Percentiles rank a stretch among this genome's conserved stretches.
Evolutionary conservation across 75 land plant genomes (phyloP).

Genomic region (Larix kaempferi): DNA sequence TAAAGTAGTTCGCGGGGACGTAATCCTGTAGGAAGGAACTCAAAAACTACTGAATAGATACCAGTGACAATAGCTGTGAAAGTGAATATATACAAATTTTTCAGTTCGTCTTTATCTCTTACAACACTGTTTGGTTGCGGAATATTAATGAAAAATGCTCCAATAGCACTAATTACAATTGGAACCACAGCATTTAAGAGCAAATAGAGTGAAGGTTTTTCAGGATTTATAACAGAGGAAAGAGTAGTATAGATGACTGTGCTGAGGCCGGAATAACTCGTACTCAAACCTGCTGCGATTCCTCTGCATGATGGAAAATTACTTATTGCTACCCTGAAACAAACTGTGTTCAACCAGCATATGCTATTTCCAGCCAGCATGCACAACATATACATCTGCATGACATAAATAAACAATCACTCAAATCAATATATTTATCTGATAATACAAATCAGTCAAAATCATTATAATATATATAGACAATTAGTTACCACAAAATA

Average conservation of each 20-base stretch:
- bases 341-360: slow-evolving; percentile 72
- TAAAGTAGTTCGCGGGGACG: slow-evolving; percentile 13
- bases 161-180: slow-evolving; percentile 26
- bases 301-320: slow-evolving; percentile 44
- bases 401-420: not conserved
- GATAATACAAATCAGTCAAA: not conserved
- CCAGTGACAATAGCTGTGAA: slow-evolving; percentile 9
- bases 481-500: slow-evolving; percentile 23
- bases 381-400: slow-evolving; percentile 52
- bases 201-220: slow-evolving; percentile 26
- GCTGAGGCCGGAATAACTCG: slow-evolving; percentile 57
- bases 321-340: slow-evolving; percentile 48
- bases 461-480: not conserved
- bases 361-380: slow-evolving; percentile 61
- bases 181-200: slow-evolving; percentile 57
- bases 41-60: not conserved
- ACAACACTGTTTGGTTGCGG: not conserved
- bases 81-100: slow-evolving; percentile 11
- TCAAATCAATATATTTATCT: not conserved
- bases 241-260: slow-evolving; percentile 53
- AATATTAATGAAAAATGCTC: slow-evolving; percentile 24
- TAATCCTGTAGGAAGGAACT: not conserved
- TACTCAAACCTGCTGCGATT: slow-evolving; percentile 44
- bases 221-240: slow-evolving; percentile 19
- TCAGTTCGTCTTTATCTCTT: not conserved